phyloP scores from a whole-genome alignment of 768 basidiomycete species.

The Mycena vulgaris region DNA sequence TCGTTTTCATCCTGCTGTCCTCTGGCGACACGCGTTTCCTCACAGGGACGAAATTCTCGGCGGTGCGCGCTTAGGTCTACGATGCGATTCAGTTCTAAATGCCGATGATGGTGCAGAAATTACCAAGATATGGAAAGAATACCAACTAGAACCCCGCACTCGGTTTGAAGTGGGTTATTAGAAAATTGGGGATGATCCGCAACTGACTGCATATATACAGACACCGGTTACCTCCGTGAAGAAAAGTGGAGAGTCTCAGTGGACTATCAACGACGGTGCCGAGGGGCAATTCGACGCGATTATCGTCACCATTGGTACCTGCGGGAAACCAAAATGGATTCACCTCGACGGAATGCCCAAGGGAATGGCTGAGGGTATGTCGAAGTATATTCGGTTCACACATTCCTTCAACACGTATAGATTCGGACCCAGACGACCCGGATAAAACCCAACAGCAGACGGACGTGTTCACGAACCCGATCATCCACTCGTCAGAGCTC shows the following conservation, averaged over 20 bases:
- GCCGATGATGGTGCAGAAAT: slow-evolving; percentile 51
- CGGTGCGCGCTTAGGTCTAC: slow-evolving; percentile 44
- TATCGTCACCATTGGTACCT: slow-evolving; percentile 65
- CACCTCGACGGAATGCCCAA: slow-evolving; percentile 61
- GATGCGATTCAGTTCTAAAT: neutral
- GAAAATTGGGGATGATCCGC: neutral
- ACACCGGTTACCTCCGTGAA: slow-evolving; percentile 56
- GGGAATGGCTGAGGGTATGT: slow-evolving; percentile 36
- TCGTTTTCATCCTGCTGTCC: slow-evolving; percentile 63
- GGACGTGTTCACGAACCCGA: slow-evolving; percentile 53
- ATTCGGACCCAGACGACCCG: neutral
- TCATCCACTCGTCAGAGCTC: slow-evolving; percentile 65
- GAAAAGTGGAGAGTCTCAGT: slow-evolving; percentile 49
- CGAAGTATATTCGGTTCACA: neutral
- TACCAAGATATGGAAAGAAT: slow-evolving; percentile 61
- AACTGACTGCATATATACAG: slow-evolving; percentile 31
- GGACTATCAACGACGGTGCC: slow-evolving; percentile 63
- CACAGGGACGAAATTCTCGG: slow-evolving; percentile 64
- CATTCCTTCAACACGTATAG: neutral
- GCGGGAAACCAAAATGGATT: slow-evolving; percentile 63
- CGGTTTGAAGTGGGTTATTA: slow-evolving; percentile 55
- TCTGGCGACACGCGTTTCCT: slow-evolving; percentile 64
- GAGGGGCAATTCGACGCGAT: slow-evolving; percentile 67
- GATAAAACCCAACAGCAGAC: slow-evolving; percentile 36
- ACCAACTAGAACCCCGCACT: slow-evolving; percentile 62